Evolutionary conservation across 2,329 filamentous ascomycete genomes (phyloP), one percentile per base, ranked within the genome.

Genomic region (Colletotrichum sidae): DNA sequence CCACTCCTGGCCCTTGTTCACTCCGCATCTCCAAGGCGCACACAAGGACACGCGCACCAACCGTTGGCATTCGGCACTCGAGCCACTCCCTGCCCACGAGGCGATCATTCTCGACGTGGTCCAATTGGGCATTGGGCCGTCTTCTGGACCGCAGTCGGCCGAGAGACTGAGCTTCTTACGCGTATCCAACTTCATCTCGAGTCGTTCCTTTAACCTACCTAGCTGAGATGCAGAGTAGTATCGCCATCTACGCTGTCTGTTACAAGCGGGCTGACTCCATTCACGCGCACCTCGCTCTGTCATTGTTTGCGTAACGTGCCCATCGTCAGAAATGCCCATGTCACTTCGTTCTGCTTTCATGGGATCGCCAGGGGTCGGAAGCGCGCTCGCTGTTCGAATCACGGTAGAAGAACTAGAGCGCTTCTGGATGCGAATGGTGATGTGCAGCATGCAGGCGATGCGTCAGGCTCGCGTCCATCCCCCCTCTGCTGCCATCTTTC

Each of bases 1-100:
- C 58, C 62, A 52, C 41, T 53, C 47, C 42, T 63, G 63, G 63
- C 52, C 63, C 62, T 33, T 52, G 57, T 62, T 25, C 45, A 33
- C 42, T 42, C 46, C 45, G 42, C 12, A 13, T 35, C 45, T 33
- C 7, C 50, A 15, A 61, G 61, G 51, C 57, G 39, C 51, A 61
- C 46, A 65, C 38, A 34, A 17, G 17, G 38, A 39, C 39, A 34
- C 35, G 25, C 47, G 33, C 47, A 45, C 46, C 35, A 52, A 55
- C 62, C 39, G 34, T 45, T 56, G 62, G 57, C 39, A 15, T 55
- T 25, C 35, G 34, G 39, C 51, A 51, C 51, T 55, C 51, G 57
- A 52, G 61, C 56, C 57, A 55, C 38, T 65, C 62, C 45, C n/a
- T 46, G 62, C 42, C 44, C 62, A 17, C 35, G 35, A 52, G 41